Percentiles rank a stretch among this genome's conserved stretches.
Evolutionary conservation across 148 eudicot species (phyloP).

Genomic region (Rhododendron mucronatum): DNA sequence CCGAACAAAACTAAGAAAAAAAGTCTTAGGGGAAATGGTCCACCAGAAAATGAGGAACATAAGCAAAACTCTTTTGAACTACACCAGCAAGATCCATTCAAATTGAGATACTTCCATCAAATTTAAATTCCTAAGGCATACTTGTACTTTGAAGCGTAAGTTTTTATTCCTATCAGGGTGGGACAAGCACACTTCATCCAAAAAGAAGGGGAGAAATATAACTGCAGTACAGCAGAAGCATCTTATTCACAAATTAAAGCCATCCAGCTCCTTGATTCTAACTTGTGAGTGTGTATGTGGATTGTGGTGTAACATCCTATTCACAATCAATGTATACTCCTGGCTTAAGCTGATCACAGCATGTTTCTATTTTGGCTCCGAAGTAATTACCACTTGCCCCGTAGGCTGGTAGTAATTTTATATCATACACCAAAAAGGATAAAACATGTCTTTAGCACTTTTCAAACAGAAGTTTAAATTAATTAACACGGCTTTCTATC

Average conservation of each 20-base stretch:
- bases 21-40: not conserved
- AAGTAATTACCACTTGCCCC: not conserved
- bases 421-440: not conserved
- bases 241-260: not conserved
- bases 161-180: not conserved
- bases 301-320: not conserved
- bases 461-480: not conserved
- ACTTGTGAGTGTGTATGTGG: not conserved
- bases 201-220: not conserved
- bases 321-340: not conserved
- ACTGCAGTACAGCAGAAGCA: not conserved
- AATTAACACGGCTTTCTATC: not conserved
- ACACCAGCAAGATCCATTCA: not conserved
- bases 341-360: not conserved
- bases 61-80: not conserved
- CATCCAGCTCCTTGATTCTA: not conserved
- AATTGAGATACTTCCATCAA: not conserved
- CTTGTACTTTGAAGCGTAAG: not conserved
- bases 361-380: not conserved
- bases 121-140: not conserved
- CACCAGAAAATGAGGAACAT: not conserved
- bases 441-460: not conserved
- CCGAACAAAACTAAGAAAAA: not conserved
- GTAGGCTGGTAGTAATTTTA: not conserved
- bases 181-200: not conserved